A percentile compares a stretch with the other conserved stretches of the same genome.
phyloP scores from a whole-genome alignment of 2,329 filamentous ascomycete genomes.

The Tolypocladium paradoxum region DNA sequence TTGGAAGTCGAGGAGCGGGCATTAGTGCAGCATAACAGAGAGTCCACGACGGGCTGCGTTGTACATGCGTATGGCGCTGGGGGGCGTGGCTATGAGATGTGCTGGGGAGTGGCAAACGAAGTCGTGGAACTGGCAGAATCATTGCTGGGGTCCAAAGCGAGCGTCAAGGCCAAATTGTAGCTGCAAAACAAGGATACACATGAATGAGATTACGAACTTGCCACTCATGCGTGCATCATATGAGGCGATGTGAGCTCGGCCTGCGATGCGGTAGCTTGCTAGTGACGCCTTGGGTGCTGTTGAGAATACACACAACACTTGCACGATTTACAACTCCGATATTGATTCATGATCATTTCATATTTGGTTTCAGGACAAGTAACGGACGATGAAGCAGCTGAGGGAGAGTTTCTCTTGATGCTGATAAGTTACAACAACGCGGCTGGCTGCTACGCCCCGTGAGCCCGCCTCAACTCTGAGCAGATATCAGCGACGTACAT shows the following conservation, averaged over 20 bases:
- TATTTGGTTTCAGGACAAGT: too few species aligned
- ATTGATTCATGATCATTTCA: not conserved
- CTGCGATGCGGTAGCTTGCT: too few species aligned
- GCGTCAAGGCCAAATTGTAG: not conserved
- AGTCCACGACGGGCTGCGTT: conserved; percentile 1
- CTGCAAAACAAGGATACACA: not conserved
- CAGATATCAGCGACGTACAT: conserved; percentile 3
- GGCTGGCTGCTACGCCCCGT: not conserved
- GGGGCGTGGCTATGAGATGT: conserved; percentile 47
- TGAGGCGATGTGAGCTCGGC: too few species aligned
- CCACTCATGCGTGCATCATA: too few species aligned
- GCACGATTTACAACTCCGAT: not conserved
- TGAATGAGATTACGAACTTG: not conserved
- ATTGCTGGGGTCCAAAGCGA: not conserved
- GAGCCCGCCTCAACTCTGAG: not conserved
- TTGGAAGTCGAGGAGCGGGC: conserved; percentile 36
- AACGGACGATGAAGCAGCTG: not conserved
- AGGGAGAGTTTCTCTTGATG: not conserved
- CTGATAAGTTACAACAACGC: not conserved
- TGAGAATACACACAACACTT: not conserved
- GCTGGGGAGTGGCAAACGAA: conserved; percentile 45
- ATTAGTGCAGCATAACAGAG: not conserved
- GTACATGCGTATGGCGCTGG: conserved; percentile 50
- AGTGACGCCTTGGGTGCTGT: too few species aligned
- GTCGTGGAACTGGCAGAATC: conserved; percentile 19